A percentile compares a stretch with the other conserved stretches of the same genome.
These are phyloP conservation scores for Amaranthus hypochondriacus DNA, from an alignment of 148 eudicot species.

Conservation along the genomic window DNA sequence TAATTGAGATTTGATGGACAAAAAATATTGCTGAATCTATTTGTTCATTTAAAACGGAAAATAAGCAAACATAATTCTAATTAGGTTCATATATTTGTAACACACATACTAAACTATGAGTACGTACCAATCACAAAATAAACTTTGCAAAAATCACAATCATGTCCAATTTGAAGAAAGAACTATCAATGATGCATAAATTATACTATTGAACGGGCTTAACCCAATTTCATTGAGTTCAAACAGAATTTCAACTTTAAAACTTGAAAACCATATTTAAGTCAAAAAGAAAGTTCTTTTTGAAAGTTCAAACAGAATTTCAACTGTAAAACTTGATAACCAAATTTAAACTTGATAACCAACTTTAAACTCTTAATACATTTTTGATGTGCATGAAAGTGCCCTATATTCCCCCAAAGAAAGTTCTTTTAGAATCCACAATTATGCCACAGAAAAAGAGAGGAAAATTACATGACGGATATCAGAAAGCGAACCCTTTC, in stretches of 20 bases:
- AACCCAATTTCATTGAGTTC: background rate
- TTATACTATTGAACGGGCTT: background rate
- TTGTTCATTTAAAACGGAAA: background rate
- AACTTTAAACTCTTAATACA: background rate
- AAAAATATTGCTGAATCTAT: background rate
- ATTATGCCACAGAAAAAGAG: background rate
- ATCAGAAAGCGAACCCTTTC: constrained; percentile 91
- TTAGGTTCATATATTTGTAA: background rate
- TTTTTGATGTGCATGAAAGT: background rate
- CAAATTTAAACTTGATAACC: background rate
- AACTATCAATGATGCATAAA: background rate
- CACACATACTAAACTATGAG: background rate
- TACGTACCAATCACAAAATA: background rate
- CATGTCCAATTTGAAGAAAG: background rate
- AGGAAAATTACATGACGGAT: constrained; percentile 67
- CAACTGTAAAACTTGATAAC: background rate
- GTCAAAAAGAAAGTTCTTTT: background rate
- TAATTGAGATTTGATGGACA: background rate
- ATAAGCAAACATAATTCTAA: background rate
- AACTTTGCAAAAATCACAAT: background rate
- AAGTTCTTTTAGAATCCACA: background rate
- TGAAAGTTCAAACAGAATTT: background rate
- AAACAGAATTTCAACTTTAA: too few species aligned
- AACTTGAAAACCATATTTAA: too few species aligned
- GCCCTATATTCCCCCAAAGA: background rate